Evolutionary conservation across 805 yeast genomes (phyloP).

Genomic region (Wickerhamiella slavikovae): DNA sequence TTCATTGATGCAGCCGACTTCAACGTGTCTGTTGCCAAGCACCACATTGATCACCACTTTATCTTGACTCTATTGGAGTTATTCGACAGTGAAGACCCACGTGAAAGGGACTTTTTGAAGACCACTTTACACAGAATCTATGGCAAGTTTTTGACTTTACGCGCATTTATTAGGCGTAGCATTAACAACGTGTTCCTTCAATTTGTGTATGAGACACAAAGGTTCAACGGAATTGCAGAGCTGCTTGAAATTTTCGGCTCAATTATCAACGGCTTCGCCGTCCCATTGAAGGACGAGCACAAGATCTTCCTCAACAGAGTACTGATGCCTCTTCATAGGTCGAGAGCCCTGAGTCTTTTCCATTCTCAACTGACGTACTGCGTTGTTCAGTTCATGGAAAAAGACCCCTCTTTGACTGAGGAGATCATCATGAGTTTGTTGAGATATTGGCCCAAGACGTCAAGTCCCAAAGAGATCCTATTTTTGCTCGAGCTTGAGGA

Average conservation of each 20-base stretch:
- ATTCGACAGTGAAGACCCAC: conserved; percentile 89
- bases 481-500: conserved; percentile 91
- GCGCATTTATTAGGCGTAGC: conserved; percentile 80
- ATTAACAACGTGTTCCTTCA: conserved; percentile 84
- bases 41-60: conserved; percentile 80
- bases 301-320: conserved; percentile 74
- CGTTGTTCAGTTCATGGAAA: conserved; percentile 87
- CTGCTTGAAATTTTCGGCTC: conserved; percentile 86
- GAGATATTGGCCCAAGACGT: conserved; percentile 91
- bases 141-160: conserved; percentile 76
- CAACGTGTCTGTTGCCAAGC: conserved; percentile 81
- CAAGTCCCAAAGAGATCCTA: conserved; percentile 89
- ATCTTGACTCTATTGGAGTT: conserved; percentile 63
- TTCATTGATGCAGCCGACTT: conserved; percentile 91
- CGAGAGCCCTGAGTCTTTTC: conserved; percentile 66
- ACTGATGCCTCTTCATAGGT: conserved; percentile 81
- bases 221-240: conserved; percentile 92
- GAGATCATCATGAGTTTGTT: conserved; percentile 90
- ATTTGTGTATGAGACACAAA: conserved; percentile 83
- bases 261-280: conserved; percentile 92
- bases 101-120: conserved; percentile 87
- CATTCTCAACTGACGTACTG: conserved; percentile 97
- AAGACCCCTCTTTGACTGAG: conserved; percentile 79
- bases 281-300: conserved; percentile 93
- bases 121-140: conserved; percentile 91